Base-by-base conservation (phyloP, 192 early-diverging fungal species). In the Linnemannia schmuckeri region DNA sequence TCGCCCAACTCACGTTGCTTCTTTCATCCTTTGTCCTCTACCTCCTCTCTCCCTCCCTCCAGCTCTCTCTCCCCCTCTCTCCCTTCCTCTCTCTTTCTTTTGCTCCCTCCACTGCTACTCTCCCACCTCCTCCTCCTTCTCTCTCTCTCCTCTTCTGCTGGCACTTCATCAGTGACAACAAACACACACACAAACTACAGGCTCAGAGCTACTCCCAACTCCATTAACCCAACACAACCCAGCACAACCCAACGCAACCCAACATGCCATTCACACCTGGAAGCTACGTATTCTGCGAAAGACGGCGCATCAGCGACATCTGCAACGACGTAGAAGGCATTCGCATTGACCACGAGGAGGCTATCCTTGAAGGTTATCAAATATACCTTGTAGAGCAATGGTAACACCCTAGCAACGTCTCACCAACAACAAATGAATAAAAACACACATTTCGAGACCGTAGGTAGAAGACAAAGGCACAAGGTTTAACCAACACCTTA, bases 351-450 rank as follows among this genome's bases (percentile, higher is more conserved):
- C 52, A 49, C 49, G 57, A 44, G 18, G 76, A 87, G 27, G 71
- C 61, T 33, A 72, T 68, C 24, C 42, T 87, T 12, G 85, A 87
- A 17, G 85, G 85, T 17, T 87, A 87, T 30, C 85, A 87, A 49
- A 81, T 87, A 76, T 87, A 87, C 76, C 80, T 87, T 3, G 85
- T 87, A 44, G 85, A 87, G 63, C 85, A 87, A 87, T 87, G 85
- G 85, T 87, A 87, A 46, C 52, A 35, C 10, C 49, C 33, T 13
- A 18, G 38, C 41, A 61, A 49, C 47, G 0, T 5, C 15, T 27
- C 15, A 12, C 44, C 18, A 24, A 15, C 40, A 9, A 10, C 24
- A 24, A 24, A 22, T 55, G 20, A 55, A 55, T 6, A 55, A 57
- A 27, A 15, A 4, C 4, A 4, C 20, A 15, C 20, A 18, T 4